phyloP scores from a whole-genome alignment of 371 early-diverging fungal genomes.

The Coemansia sp. region DNA sequence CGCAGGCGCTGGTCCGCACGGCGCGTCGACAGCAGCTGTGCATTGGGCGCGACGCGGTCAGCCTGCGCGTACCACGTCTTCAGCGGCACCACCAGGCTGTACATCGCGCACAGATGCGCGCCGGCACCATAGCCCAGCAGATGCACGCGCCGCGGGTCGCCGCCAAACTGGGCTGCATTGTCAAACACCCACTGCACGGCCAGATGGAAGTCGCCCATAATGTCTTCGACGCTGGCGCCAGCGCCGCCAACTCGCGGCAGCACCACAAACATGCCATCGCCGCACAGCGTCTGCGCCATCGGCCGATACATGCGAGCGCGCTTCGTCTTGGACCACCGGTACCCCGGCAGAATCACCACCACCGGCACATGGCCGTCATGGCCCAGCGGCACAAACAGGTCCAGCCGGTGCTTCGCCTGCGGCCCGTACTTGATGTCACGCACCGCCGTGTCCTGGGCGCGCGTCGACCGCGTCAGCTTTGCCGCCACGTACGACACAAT shows the following conservation, averaged over 20 bases:
- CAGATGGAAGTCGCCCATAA: conserved; percentile 48
- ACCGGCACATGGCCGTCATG: conserved; percentile 22
- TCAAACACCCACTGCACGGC: conserved; percentile 51
- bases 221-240: conserved; percentile 41
- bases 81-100: conserved; percentile 50
- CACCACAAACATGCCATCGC: conserved; percentile 51
- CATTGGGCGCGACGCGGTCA: conserved; percentile 34
- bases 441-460: conserved; percentile 43
- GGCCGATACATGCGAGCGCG: conserved; percentile 52
- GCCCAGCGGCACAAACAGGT: conserved; percentile 49
- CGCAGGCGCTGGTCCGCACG: conserved; percentile 34
- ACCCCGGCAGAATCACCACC: conserved; percentile 49
- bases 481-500: conserved; percentile 40
- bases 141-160: conserved; percentile 49
- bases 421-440: conserved; percentile 52
- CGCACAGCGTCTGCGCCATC: conserved; percentile 55
- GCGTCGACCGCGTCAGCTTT: conserved; percentile 43
- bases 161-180: conserved; percentile 51
- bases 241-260: conserved; percentile 49
- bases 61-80: conserved; percentile 47
- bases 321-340: conserved; percentile 51
- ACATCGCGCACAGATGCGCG: conserved; percentile 53
- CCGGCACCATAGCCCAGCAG: conserved; percentile 54
- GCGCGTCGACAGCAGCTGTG: conserved; percentile 32
- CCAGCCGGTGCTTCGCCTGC: conserved; percentile 49